Base-by-base conservation (phyloP, 306 rosid species). In the Vachellia collinsii region DNA sequence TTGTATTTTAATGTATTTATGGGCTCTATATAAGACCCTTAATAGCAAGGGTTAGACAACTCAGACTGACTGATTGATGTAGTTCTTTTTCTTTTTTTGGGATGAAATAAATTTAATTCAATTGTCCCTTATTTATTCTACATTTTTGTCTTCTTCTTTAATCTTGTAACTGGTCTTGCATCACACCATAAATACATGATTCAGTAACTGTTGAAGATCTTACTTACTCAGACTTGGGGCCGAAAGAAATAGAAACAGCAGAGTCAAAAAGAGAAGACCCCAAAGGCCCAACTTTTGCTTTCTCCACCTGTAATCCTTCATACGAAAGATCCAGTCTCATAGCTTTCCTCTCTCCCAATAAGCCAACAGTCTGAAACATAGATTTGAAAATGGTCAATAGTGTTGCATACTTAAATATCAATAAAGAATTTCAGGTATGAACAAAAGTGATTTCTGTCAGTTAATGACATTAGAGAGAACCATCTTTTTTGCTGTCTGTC, bases 241-340 rank as follows among this genome's bases (percentile, higher is more conserved):
- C 81, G 83, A 88, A 89, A 63, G 98, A 86, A 72, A 95, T 66
- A 65, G 98, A 95, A 81, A 95, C 93, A 25, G 99, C 99, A 78
- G 99, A 93, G 89, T 95, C 99, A 79, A 95, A 93, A 81, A 92
- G 97, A 67, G 83, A 77, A 47, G 93, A 89, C 67, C 94, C 99
- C 8, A 95, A 84, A 74, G 99, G 99, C 79, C 99, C 99, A 50
- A 95, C 98, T 91, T 90, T 93, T 79, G 99, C 97, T 81, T 91
- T 95, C 82, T 90, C 87, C 77, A 93, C 90, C 29, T 43, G 77
- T 36, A 87, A 48, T 69, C 92, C 94, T 19, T 89, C 83, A 75
- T 42, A 77, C 5, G 94, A 86, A 80, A 95, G 96, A 89, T 93
- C 99, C 87, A 95, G 78, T 84, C 92, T 89, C 85, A 85, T 78